phyloP scores from a whole-genome alignment of 192 early-diverging fungal genomes.

The Phycomyces nitens region DNA sequence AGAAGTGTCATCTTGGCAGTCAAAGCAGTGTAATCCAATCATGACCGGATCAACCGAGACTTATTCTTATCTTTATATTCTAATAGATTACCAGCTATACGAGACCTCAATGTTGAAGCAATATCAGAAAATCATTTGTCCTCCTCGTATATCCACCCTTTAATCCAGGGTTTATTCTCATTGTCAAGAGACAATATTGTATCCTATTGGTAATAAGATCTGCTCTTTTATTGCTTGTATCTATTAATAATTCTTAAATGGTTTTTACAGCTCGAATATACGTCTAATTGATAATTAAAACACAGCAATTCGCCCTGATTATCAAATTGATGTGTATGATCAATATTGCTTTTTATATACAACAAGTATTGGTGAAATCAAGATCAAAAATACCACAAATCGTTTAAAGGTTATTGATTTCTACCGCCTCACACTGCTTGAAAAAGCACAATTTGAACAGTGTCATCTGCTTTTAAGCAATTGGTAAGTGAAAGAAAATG shows the following conservation, averaged over 20 bases:
- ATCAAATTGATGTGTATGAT: background rate
- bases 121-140: background rate
- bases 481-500: background rate
- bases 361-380: background rate
- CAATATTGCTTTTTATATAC: background rate
- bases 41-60: background rate
- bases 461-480: background rate
- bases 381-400: background rate
- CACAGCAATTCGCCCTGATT: background rate
- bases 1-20: background rate
- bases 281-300: background rate
- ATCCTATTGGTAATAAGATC: background rate
- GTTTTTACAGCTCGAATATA: background rate
- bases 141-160: background rate
- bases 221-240: background rate
- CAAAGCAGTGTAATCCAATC: background rate
- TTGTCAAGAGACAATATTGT: background rate
- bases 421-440: background rate
- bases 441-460: background rate
- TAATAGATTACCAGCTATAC: background rate
- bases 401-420: background rate
- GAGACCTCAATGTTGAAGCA: background rate
- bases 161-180: background rate
- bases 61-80: background rate
- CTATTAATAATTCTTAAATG: background rate